A percentile compares a stretch with the other conserved stretches of the same genome.
phyloP scores from a whole-genome alignment of 768 basidiomycete species.

The Trametes cinnabarina region DNA sequence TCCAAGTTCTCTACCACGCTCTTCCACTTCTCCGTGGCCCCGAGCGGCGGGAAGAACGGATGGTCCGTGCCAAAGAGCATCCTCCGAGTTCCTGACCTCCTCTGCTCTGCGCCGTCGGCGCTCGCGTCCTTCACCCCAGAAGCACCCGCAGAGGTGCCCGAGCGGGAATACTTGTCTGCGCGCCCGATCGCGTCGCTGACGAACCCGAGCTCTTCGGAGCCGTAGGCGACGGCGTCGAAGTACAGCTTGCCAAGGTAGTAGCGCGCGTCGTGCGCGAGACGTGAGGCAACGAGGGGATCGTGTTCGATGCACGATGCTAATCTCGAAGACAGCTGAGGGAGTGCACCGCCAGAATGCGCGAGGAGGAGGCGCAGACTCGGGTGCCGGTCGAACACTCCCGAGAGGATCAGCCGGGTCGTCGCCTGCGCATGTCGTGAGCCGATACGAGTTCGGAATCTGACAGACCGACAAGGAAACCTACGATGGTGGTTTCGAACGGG shows the following conservation, averaged over 20 bases:
- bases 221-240: constrained; percentile 88
- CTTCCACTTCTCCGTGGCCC: constrained; percentile 67
- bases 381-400: constrained; percentile 78
- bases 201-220: constrained; percentile 79
- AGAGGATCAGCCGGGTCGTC: constrained; percentile 74
- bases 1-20: constrained; percentile 85
- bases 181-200: constrained; percentile 70
- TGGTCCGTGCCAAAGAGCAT: constrained; percentile 87
- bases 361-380: constrained; percentile 74
- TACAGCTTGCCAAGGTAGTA: constrained; percentile 80
- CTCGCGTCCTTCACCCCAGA: constrained; percentile 12
- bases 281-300: constrained; percentile 73
- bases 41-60: constrained; percentile 86
- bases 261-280: constrained; percentile 78
- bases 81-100: constrained; percentile 51
- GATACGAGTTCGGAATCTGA: background rate
- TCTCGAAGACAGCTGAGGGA: constrained; percentile 81
- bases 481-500: constrained; percentile 87
- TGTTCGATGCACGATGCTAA: constrained; percentile 83
- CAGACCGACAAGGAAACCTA: constrained; percentile 39
- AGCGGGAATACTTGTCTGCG: constrained; percentile 42
- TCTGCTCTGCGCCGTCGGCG: constrained; percentile 29
- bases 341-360: constrained; percentile 84
- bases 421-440: constrained; percentile 39
- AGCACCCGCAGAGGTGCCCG: constrained; percentile 13